A percentile compares a stretch with the other conserved stretches of the same genome.
These are phyloP conservation scores for Picochlorum sp. DNA, from an alignment of 139 green algal species.

Conservation along the genomic window DNA sequence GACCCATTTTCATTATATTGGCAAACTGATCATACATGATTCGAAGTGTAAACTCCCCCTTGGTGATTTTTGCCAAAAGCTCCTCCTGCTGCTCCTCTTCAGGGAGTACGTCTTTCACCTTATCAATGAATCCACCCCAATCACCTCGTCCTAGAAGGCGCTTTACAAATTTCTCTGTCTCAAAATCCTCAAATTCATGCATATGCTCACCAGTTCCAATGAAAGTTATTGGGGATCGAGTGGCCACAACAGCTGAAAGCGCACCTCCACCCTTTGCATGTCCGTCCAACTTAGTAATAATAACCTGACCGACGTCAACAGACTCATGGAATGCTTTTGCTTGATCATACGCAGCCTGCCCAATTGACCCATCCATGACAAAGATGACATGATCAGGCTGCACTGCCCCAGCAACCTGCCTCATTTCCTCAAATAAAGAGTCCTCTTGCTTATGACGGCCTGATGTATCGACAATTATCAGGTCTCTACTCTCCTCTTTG, in stretches of 20 bases:
- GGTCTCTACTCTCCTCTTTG: constrained; percentile 63
- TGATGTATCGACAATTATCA: constrained; percentile 98
- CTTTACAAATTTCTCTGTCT: constrained; percentile 89
- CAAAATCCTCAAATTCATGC: constrained; percentile 97
- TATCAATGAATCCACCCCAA: constrained; percentile 86
- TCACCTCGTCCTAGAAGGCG: constrained; percentile 89
- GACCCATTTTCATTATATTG: constrained; percentile 92
- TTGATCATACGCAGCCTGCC: constrained; percentile 94
- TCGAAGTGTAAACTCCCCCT: constrained; percentile 88
- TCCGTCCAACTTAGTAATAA: constrained; percentile 98
- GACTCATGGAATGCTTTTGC: constrained; percentile 91
- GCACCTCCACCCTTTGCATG: constrained; percentile 96
- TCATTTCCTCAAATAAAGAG: constrained; percentile 99
- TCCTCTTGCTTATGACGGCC: constrained; percentile 95
- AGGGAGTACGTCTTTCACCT: constrained; percentile 80
- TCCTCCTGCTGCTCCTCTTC: constrained; percentile 78
- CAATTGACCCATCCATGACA: constrained; percentile 97
- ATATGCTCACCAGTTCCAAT: constrained; percentile 97
- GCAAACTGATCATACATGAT: constrained; percentile 95
- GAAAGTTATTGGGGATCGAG: constrained; percentile 90
- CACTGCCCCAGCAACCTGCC: constrained; percentile 47
- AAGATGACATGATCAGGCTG: constrained; percentile 88
- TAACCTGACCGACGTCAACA: constrained; percentile 88
- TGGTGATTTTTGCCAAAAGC: constrained; percentile 79
- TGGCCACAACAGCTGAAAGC: constrained; percentile 85